Evolutionary conservation across 2,329 filamentous ascomycete genomes (phyloP), one percentile per base, ranked within the genome.

Genomic region (Colletotrichum sidae): DNA sequence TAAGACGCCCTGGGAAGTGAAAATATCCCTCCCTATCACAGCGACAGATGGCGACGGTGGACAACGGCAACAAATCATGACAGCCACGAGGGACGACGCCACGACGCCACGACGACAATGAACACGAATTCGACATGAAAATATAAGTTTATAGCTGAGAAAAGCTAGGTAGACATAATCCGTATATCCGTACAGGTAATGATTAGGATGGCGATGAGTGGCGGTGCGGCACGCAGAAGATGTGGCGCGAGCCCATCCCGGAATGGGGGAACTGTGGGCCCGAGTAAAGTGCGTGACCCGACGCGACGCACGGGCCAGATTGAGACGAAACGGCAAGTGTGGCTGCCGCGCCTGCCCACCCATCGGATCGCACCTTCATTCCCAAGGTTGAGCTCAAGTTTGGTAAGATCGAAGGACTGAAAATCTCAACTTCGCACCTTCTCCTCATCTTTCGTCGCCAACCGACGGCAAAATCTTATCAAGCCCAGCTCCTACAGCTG

Each of bases 361-460:
- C 56, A 42, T 38, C 62, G 44, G 41, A 39, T 57, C 45, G 55
- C 46, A 51, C 55, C 58, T 65, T 65, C 62, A 65, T 62, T 65
- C 62, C 54, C 51, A 51, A 55, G 57, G 46, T 55, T 57, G 58
- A 65, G 46, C 42, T 49, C 45, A 35, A 37, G 45, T 46, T 37
- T 51, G 52, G 62, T 35, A 62, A 62, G 58, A 65, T 54, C 58
- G 51, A 62, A 52, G 62, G 62, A 65, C 52, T 54, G 52, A 62
- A 55, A 55, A 52, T 65, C 49, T 65, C 62, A 62, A 44, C 58
- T 25, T 55, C 58, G 44, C 58, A 46, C 52, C 49, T 57, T 39
- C 33, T 44, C 37, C 41, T 65, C 62, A 65, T 55, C 46, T 25
- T n/a, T 17, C 58, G n/a, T 25, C 37, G 13, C 39, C 8, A 17